Base-by-base conservation (phyloP, 2,329 filamentous ascomycete genomes). In the Hypoxylon sp. region DNA sequence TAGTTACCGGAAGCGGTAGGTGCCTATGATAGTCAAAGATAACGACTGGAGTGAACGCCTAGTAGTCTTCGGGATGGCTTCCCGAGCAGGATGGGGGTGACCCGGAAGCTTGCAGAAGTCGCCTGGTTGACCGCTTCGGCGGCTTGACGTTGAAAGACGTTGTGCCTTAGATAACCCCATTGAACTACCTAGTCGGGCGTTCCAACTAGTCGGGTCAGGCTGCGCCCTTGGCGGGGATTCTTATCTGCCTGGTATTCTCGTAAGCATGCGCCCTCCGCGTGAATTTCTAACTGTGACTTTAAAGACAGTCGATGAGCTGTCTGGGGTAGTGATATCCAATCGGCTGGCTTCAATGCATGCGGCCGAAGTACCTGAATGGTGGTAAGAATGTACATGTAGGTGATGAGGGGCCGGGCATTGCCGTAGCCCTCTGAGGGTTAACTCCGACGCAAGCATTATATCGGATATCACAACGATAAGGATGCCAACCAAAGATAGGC, bases 1-100 rank as follows among this genome's bases (percentile, higher is more conserved):
- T 53, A 30, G 60, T 57, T 67, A 31, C 66, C 64, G 17, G 58
- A 69, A 62, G 35, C 14, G 66, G 69, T 67, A 69, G 69, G 69
- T 71, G 63, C 13, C 50, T 67, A 59, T 31, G 60, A 51, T 22
- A 35, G 30, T 11, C 35, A 62, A 42, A 71, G 69, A 71, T 71
- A 69, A 71, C 66, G 44, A 40, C 13, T 40, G 10, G 51, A 46
- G 27, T 20, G 20, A 33, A 62, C 30, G 48, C 22, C 46, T 42
- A 57, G 22, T 20, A 31, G 53, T 46, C 53, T 40, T 68, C 40
- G 53, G 31, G n/a, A 13, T 10, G 14, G n/a, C 33, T 55, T 54
- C 13, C 58, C 56, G 51, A 55, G 42, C 14, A 11, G 50, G 14
- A 60, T 49, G 27, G 49, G 48, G 11, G 10, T 14, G 6, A n/a